These are phyloP conservation scores for Ulmus americana DNA, from an alignment of 331 rosid genomes.

Conservation along the genomic window DNA sequence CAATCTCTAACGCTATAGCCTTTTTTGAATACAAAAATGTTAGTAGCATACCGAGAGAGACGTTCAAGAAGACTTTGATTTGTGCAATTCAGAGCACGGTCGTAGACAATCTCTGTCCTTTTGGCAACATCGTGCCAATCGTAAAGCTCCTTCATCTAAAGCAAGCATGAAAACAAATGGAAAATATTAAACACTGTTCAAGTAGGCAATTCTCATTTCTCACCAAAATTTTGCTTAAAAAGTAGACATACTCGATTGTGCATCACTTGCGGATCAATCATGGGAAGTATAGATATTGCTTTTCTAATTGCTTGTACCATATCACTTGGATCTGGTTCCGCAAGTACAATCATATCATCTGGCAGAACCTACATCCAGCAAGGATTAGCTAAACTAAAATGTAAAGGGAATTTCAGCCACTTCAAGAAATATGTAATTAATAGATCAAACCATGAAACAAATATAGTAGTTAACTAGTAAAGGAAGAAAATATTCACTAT, in stretches of 20 bases:
- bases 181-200: conserved; percentile 12
- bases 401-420: background rate
- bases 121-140: conserved; percentile 82
- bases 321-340: conserved; percentile 78
- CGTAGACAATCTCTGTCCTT: conserved; percentile 73
- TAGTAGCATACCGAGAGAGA: conserved; percentile 53
- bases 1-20: no score
- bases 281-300: conserved; percentile 54
- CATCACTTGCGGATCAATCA: conserved; percentile 44
- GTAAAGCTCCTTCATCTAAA: conserved; percentile 60
- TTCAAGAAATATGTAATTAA: background rate
- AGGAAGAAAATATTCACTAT: conserved; percentile 11
- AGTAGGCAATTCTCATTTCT: conserved; percentile 1
- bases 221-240: background rate
- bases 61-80: conserved; percentile 53
- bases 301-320: conserved; percentile 71
- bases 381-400: conserved; percentile 17
- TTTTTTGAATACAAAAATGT: background rate
- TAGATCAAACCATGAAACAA: background rate
- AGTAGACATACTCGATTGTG: conserved; percentile 44
- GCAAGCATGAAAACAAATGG: conserved; percentile 2
- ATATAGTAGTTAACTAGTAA: conserved; percentile 1
- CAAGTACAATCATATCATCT: conserved; percentile 87
- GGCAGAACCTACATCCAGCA: conserved; percentile 66
- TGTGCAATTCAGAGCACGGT: conserved; percentile 57